Base-by-base conservation (phyloP, 1,139 yeast genomes). In the Pichia sp. region DNA sequence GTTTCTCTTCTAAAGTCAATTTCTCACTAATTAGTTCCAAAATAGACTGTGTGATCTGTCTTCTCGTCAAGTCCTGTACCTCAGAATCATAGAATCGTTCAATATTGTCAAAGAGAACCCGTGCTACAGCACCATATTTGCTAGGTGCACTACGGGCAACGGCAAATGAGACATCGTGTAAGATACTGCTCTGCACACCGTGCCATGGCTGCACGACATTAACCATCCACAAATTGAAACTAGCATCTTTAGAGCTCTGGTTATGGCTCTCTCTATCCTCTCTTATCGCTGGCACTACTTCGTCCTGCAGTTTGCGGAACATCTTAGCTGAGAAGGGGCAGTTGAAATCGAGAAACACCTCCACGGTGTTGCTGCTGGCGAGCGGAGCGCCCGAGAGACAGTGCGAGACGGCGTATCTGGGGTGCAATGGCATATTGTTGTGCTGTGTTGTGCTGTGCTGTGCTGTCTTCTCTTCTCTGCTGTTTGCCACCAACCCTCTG, bases 181-280 rank as follows among this genome's bases (percentile, higher is more conserved):
- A 65, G 32, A 74, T 62, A 9, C 72, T 69, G 1, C 88, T 78
- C 37, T 74, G 70, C 4, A 49, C 29, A 22, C 91, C 78, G 55
- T 85, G 95, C 94, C 94, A 85, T 46, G 93, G 91, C 58, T 85
- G 94, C 26, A 81, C 66, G 24, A 79, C 86, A 48, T 82, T 78
- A 44, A 79, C 69, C 53, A 72, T 69, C 4, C 72, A 69, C 40
- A 79, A 66, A 8, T 23, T 15, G 49, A 75, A 76, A 50, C 78
- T n/a, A n/a, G n/a, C n/a, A n/a, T n/a, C n/a, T n/a, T n/a, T n/a
- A n/a, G n/a, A n/a, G n/a, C n/a, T n/a, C n/a, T n/a, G 74, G 44
- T 67, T 56, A 36, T 66, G 68, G 0, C 78, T 74, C 42, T 67
- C 63, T 1, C 34, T 34, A 35, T 63, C 57, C 32, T 59, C 45